These are phyloP conservation scores for Penicillium cataractarum DNA, from an alignment of 495 filamentous ascomycete genomes.

Conservation along the genomic window DNA sequence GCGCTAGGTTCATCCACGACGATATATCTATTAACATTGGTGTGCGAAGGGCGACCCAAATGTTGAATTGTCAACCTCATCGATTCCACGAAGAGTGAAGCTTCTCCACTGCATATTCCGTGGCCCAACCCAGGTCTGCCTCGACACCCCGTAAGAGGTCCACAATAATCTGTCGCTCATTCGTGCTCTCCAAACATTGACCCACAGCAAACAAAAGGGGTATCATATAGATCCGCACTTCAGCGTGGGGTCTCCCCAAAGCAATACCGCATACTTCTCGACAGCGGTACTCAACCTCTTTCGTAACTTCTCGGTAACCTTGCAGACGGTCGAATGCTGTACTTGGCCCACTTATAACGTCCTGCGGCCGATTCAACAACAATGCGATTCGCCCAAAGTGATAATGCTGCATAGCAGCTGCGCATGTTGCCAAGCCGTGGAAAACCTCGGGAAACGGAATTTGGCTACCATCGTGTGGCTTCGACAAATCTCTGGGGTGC, in stretches of 20 bases:
- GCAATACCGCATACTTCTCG: constrained; percentile 46
- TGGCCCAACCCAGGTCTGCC: constrained; percentile 46
- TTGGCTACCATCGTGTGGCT: constrained; percentile 20
- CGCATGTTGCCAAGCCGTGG: constrained; percentile 39
- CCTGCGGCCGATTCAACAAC: constrained; percentile 41
- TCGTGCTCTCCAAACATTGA: constrained; percentile 40
- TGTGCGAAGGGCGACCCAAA: neutral
- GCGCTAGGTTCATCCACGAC: neutral
- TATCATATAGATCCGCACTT: constrained; percentile 41
- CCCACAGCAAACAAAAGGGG: constrained; percentile 45
- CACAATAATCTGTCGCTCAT: constrained; percentile 42
- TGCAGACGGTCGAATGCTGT: constrained; percentile 48
- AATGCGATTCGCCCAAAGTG: constrained; percentile 47
- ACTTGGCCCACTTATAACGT: constrained; percentile 38
- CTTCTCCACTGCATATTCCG: constrained; percentile 36
- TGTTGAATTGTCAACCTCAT: neutral
- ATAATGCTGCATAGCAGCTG: constrained; percentile 46
- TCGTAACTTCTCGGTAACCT: constrained; percentile 46
- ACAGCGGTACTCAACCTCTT: constrained; percentile 47
- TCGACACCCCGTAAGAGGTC: constrained; percentile 42
- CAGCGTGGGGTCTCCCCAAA: constrained; percentile 39
- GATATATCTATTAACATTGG: neutral
- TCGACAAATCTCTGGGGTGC: constrained; percentile 37
- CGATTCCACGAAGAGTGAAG: constrained; percentile 40
- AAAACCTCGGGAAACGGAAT: constrained; percentile 47